Percentiles rank a stretch among this genome's conserved stretches.
phyloP scores from a whole-genome alignment of 345 rosid species.

The Populus tremula region DNA sequence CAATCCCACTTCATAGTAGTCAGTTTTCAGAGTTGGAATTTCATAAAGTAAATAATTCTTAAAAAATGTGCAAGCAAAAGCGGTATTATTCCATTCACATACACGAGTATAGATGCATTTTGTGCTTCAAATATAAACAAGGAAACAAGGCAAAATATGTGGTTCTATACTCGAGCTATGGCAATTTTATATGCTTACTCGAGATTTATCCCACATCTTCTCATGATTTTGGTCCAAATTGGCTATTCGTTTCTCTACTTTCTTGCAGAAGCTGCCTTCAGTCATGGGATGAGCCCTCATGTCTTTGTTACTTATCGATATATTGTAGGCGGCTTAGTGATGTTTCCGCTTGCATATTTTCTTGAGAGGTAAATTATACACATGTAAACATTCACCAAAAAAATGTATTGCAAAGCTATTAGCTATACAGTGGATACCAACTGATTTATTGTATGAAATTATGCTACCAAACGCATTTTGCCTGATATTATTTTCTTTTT shows the following conservation, averaged over 20 bases:
- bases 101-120: neutral
- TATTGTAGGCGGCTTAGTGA: slow-evolving; percentile 6
- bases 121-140: slow-evolving; percentile 1
- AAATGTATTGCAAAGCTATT: neutral
- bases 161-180: neutral
- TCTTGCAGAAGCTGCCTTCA: slow-evolving; percentile 30
- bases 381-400: neutral
- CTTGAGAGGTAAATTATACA: slow-evolving; percentile 23
- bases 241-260: slow-evolving; percentile 18
- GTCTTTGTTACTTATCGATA: slow-evolving; percentile 30
- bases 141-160: neutral
- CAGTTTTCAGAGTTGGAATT: slow-evolving; percentile 8
- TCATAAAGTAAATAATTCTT: slow-evolving; percentile 13
- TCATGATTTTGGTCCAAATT: slow-evolving; percentile 23
- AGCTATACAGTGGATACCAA: neutral
- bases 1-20: neutral
- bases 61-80: slow-evolving; percentile 1
- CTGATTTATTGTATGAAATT: neutral
- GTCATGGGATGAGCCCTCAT: slow-evolving; percentile 31
- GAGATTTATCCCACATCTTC: slow-evolving; percentile 24
- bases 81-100: neutral
- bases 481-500: neutral
- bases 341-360: slow-evolving; percentile 29
- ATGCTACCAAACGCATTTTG: neutral
- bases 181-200: neutral